Evolutionary conservation across 2,329 filamentous ascomycete genomes (phyloP).

Genomic region (Monilinia polystroma): DNA sequence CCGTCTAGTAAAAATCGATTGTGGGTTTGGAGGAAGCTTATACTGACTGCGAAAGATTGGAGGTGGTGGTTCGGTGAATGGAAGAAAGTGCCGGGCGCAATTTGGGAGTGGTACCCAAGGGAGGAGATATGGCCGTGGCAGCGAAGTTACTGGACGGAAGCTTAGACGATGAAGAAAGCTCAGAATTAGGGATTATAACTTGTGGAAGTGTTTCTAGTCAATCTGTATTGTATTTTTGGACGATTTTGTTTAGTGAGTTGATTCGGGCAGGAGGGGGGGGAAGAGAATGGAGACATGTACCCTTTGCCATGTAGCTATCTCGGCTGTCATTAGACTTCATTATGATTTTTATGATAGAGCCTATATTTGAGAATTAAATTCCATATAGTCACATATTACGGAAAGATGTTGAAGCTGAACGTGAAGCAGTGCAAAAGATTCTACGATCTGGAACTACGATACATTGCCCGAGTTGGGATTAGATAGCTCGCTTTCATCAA

Average conservation of each 20-base stretch:
- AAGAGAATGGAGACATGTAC: not conserved
- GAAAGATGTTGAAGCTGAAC: not conserved
- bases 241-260: fast-evolving
- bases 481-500: too few species aligned
- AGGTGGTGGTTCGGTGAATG: constrained; percentile 6
- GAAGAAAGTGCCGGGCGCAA: constrained; percentile 9
- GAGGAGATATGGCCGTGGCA: constrained; percentile 15
- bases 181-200: not conserved
- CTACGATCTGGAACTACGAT: too few species aligned
- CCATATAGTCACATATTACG: not conserved
- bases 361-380: not conserved
- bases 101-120: not conserved
- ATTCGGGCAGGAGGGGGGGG: too few species aligned
- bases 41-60: not conserved
- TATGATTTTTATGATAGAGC: not conserved
- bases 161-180: too few species aligned
- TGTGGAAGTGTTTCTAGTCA: not conserved
- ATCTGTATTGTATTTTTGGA: not conserved
- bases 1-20: not conserved
- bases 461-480: too few species aligned
- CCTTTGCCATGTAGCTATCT: not conserved
- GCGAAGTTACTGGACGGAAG: not conserved
- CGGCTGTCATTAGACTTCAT: not conserved
- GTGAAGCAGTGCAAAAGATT: not conserved
- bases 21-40: not conserved